A percentile compares a stretch with the other conserved stretches of the same genome.
phyloP scores from a whole-genome alignment of 2,329 filamentous ascomycete genomes.

The Pyricularia sp. region DNA sequence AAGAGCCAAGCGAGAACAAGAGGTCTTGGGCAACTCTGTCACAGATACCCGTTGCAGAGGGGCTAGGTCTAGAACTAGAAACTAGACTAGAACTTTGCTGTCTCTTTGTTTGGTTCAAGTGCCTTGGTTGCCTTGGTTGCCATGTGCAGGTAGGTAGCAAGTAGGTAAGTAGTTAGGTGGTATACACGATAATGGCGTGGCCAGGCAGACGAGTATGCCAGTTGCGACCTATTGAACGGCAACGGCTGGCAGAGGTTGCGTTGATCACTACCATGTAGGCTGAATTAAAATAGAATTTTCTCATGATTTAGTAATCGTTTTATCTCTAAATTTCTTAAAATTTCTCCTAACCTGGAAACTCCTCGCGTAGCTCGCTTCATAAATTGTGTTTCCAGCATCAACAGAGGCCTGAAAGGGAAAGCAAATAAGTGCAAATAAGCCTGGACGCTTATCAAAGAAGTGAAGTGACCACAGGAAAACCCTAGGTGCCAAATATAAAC shows the following conservation, averaged over 20 bases:
- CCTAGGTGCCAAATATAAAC: background rate
- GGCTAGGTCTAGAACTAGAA: background rate
- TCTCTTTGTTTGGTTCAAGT: background rate
- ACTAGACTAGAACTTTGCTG: no score
- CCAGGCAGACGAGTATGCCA: background rate
- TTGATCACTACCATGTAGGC: no score
- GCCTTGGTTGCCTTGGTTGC: background rate
- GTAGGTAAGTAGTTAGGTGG: no score
- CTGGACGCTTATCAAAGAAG: background rate
- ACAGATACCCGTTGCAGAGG: background rate
- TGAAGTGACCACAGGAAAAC: background rate
- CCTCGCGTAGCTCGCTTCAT: background rate
- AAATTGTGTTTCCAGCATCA: background rate
- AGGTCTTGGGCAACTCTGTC: background rate
- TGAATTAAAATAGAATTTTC: background rate
- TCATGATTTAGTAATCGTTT: background rate
- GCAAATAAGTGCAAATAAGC: background rate
- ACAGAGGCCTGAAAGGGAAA: background rate
- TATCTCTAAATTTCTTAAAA: background rate
- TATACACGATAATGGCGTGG: background rate
- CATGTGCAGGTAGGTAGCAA: no score
- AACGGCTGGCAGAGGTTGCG: background rate
- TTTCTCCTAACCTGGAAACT: background rate
- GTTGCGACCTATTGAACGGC: background rate
- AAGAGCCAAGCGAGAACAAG: background rate